Base-by-base conservation (phyloP, 192 early-diverging fungal species). In the Coemansia umbellata region DNA sequence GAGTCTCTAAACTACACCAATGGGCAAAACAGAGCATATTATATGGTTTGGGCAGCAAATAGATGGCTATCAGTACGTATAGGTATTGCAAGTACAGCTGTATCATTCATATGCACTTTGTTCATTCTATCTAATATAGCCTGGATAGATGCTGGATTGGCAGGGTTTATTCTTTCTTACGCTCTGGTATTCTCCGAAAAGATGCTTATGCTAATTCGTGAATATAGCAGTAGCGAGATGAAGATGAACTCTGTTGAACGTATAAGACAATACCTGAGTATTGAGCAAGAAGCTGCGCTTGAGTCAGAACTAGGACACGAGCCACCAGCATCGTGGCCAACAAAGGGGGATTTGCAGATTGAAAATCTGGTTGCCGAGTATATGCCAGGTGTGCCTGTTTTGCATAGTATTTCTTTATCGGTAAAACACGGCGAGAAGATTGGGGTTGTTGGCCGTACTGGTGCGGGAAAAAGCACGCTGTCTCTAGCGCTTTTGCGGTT, bases 171-270 rank as follows among this genome's bases (percentile, higher is more conserved):
- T 52, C 74, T 98, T 41, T 80, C 82, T 26, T 94, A 96, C 56
- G 73, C 94, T 2, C 74, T 94, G 40, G 82, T 81, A 53, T 93
- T 95, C 57, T 88, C 89, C 9, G 74, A 78, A 17, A 81, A 81
- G 37, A 66, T 92, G 59, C 64, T 90, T 15, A 92, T 90, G 90
- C 37, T 87, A 26, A 78, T 95, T 41, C 85, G 93, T 17, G 79
- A 66, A 55, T 88, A 88, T 52, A 78, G 82, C 32, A 41, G 71
- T 36, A 87, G 88, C 70, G 92, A 96, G 75, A 84, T 91, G 80
- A 80, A 82, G 43, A 70, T 94, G 82, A 94, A 91, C 40, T 71
- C 87, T 3, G 81, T 94, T 26, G 94, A 96, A 62, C 86, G 94
- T 50, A 74, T 94, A 7, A 48, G 60, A 3, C 91, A 96, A 60